Conservation (phyloP, 306 rosid species). For the Trichosanthes truncata region DNA sequence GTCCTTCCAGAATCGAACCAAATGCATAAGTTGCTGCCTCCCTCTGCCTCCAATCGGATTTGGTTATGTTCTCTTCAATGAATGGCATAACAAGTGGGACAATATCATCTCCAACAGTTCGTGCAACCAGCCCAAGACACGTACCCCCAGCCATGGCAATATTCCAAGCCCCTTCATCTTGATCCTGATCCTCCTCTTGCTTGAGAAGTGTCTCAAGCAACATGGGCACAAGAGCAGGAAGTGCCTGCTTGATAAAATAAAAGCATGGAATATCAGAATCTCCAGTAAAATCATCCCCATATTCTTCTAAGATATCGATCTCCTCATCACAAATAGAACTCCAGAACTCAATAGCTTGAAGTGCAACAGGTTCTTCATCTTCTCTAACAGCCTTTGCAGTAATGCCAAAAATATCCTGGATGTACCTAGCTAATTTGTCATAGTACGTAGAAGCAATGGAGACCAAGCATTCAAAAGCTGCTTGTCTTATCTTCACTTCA, state of each 20-base stretch:
- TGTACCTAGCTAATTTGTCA: conserved; percentile 70
- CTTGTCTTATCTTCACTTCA: conserved; percentile 65
- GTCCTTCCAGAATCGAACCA: conserved; percentile 93
- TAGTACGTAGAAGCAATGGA: conserved; percentile 86
- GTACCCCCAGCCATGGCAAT: conserved; percentile 99
- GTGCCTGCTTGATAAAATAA: conserved; percentile 83
- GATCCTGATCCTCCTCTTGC: conserved; percentile 97
- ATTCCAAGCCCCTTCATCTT: conserved; percentile 97
- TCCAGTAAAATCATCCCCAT: conserved; percentile 73
- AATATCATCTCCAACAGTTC: conserved; percentile 82
- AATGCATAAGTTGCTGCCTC: conserved; percentile 96
- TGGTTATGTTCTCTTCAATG: conserved; percentile 78
- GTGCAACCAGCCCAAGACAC: conserved; percentile 86
- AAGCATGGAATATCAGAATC: conserved; percentile 80
- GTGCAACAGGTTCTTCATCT: conserved; percentile 90
- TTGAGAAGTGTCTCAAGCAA: conserved; percentile 70
- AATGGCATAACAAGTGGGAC: conserved; percentile 93
- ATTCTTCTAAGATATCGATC: conserved; percentile 79
- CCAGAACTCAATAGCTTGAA: conserved; percentile 92
- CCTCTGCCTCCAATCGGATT: conserved; percentile 90
- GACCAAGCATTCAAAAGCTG: conserved; percentile 89
- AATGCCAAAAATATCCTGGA: conserved; percentile 67
- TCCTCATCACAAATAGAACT: conserved; percentile 95
- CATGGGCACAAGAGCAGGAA: conserved; percentile 74
- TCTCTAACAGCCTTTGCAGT: conserved; percentile 88